These are phyloP conservation scores for Septoria linicola DNA, from an alignment of 2,329 filamentous ascomycete species.

Conservation along the genomic window DNA sequence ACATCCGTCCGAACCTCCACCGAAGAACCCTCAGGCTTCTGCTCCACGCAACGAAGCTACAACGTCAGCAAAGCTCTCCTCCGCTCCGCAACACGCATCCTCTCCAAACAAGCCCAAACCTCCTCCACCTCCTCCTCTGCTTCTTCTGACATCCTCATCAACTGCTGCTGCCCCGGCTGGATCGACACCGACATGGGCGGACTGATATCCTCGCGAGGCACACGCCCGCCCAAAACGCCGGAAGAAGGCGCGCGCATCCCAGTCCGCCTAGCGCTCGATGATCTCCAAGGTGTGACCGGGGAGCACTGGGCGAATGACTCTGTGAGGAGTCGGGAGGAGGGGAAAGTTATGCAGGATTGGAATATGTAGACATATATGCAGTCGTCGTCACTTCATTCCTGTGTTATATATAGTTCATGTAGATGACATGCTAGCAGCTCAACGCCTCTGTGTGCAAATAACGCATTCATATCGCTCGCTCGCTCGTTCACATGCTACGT, in stretches of 20 bases:
- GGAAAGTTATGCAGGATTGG: slow-evolving; percentile 36
- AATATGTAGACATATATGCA: no score
- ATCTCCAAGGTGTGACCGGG: slow-evolving; percentile 37
- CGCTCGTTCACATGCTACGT: no score
- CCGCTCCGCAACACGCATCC: slow-evolving; percentile 36
- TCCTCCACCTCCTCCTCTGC: no score
- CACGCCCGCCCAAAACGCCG: slow-evolving; percentile 36
- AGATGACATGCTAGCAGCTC: no score
- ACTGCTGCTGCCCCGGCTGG: slow-evolving; percentile 43
- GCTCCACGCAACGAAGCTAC: slow-evolving; percentile 34
- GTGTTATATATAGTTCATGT: no score
- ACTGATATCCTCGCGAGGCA: slow-evolving; percentile 28
- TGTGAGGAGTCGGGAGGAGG: slow-evolving; percentile 34
- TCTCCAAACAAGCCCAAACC: slow-evolving; percentile 32
- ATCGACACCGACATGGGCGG: slow-evolving; percentile 41
- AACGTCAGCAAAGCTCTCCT: slow-evolving; percentile 40
- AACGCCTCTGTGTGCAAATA: no score
- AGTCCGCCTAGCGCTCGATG: slow-evolving; percentile 38
- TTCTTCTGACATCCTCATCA: slow-evolving; percentile 36
- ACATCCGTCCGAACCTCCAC: slow-evolving; percentile 25
- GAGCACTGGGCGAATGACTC: slow-evolving; percentile 41
- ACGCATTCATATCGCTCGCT: no score
- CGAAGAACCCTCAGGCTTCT: slow-evolving; percentile 34
- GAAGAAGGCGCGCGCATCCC: slow-evolving; percentile 41
- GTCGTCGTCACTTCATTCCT: no score